Base-by-base conservation (phyloP, 1,284 basidiomycete species). In the Chalciporus piperatoides region DNA sequence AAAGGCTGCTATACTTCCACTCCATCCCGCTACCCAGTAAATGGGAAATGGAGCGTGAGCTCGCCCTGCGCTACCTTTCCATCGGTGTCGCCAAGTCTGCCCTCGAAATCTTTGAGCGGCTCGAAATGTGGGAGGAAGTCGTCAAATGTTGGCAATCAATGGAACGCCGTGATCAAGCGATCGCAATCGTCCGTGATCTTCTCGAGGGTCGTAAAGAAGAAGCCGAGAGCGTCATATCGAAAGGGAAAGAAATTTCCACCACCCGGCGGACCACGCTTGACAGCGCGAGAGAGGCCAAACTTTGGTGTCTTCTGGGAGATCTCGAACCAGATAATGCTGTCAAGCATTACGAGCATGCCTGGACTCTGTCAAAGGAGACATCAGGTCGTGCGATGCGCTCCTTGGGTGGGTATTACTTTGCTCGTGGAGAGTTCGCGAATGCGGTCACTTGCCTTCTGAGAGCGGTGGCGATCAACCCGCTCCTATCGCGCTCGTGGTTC, bases 61-160 rank as follows among this genome's bases (percentile, higher is more conserved):
- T 97, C 12, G 95, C 92, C 3, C 70, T 78, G 59, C 81, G 91
- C 38, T 93, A 88, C 70, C 72, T 92, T 52, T 78, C 80, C 15
- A 74, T 97, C 46, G 95, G 95, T 17, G 91, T 95, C 49, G 76
- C 89, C 50, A 84, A 85, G 58, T 92, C 89, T 3, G 92, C 94
- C 0, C 72, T 97, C 44, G 92, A 90, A 66, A 93, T 97, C 51
- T 97, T 93, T 65, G 88, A 92, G 67, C 79, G 90, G 39, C 74
- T 96, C 50, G 92, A 97, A 71, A 93, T 97, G 92, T 97, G 93
- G 93, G 94, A 96, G 70, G 90, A 97, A 56, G 93, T 89, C 7
- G 91, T 92, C 23, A 77, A 80, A 54, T 97, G 94, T 67, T 88
- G 86, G 74, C 82, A 86, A 54, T 75, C 82, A 23, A 78, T 95